Percentiles rank a stretch among this genome's conserved stretches.
These are phyloP conservation scores for Petunia secreta DNA, from an alignment of 257 asterid species.

Conservation along the genomic window DNA sequence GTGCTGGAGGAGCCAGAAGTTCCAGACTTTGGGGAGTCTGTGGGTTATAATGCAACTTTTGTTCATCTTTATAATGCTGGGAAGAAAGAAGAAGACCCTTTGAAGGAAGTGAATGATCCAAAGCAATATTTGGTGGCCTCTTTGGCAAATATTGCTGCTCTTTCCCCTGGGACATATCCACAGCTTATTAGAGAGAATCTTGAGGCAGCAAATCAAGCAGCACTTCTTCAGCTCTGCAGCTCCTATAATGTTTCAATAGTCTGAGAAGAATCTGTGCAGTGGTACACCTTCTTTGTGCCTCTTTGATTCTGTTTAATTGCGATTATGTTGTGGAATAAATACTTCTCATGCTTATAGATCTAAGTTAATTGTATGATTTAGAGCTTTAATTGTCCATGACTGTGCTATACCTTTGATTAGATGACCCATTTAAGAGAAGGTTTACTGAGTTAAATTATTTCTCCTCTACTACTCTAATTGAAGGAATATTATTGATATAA, in stretches of 20 bases:
- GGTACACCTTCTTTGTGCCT: not conserved
- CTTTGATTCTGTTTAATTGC: not conserved
- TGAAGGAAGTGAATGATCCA: slow-evolving; percentile 79
- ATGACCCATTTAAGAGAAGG: not conserved
- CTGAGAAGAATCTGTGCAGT: slow-evolving; percentile 39
- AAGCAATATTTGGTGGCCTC: slow-evolving; percentile 78
- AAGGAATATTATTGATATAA: slow-evolving; percentile 16
- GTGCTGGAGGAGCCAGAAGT: slow-evolving; percentile 82
- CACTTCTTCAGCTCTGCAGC: slow-evolving; percentile 73
- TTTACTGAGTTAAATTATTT: not conserved
- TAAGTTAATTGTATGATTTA: not conserved
- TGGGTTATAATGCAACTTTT: slow-evolving; percentile 75
- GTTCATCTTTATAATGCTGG: slow-evolving; percentile 79
- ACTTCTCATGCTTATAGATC: not conserved
- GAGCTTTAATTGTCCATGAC: not conserved
- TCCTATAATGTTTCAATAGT: slow-evolving; percentile 57
- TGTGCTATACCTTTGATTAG: not conserved
- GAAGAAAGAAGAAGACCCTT: slow-evolving; percentile 88
- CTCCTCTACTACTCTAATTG: not conserved
- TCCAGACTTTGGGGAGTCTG: slow-evolving; percentile 82
- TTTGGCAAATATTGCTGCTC: slow-evolving; percentile 66
- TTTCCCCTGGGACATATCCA: slow-evolving; percentile 67
- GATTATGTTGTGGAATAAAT: not conserved
- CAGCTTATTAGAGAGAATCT: slow-evolving; percentile 61
- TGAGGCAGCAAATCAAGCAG: slow-evolving; percentile 79